A percentile compares a stretch with the other conserved stretches of the same genome.
Evolutionary conservation across 768 basidiomycete species (phyloP).

Genomic region (Rhodotorula toruloides): DNA sequence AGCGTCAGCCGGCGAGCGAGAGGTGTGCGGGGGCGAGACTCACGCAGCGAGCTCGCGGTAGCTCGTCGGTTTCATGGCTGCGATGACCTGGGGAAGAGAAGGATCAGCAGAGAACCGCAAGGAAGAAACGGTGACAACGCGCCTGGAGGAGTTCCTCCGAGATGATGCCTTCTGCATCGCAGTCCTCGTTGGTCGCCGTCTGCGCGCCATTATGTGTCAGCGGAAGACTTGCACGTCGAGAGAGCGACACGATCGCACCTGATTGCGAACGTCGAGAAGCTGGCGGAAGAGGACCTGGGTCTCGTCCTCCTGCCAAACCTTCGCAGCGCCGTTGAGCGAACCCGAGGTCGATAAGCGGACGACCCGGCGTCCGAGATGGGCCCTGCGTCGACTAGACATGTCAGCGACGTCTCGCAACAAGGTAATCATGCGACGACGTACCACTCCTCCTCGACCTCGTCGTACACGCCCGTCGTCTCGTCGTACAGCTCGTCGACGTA

Average conservation of each 20-base stretch:
- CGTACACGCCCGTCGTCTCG: constrained; percentile 18
- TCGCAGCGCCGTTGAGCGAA: not conserved
- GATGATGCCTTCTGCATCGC: constrained; percentile 12
- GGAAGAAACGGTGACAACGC: too few species aligned
- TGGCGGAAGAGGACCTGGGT: constrained; percentile 4
- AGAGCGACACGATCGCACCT: constrained; percentile 15
- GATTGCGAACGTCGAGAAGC: constrained; percentile 11
- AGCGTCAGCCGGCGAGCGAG: too few species aligned
- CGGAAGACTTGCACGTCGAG: too few species aligned
- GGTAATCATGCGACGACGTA: not conserved
- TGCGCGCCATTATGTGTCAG: not conserved
- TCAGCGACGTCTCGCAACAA: too few species aligned
- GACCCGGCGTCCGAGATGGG: constrained; percentile 11
- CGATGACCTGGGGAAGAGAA: constrained; percentile 16
- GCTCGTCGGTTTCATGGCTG: constrained; percentile 4
- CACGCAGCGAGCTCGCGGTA: constrained; percentile 13
- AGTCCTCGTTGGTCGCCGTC: constrained; percentile 11
- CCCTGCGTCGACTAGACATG: not conserved
- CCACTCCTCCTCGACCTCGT: constrained; percentile 11
- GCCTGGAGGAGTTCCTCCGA: constrained; percentile 17
- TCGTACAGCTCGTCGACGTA: constrained; percentile 26
- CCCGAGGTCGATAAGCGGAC: not conserved
- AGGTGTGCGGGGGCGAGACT: too few species aligned
- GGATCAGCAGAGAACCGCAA: not conserved
- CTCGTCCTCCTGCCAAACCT: not conserved